Conservation (phyloP, 495 filamentous ascomycete species). For the Penicillium longicatenatum region DNA sequence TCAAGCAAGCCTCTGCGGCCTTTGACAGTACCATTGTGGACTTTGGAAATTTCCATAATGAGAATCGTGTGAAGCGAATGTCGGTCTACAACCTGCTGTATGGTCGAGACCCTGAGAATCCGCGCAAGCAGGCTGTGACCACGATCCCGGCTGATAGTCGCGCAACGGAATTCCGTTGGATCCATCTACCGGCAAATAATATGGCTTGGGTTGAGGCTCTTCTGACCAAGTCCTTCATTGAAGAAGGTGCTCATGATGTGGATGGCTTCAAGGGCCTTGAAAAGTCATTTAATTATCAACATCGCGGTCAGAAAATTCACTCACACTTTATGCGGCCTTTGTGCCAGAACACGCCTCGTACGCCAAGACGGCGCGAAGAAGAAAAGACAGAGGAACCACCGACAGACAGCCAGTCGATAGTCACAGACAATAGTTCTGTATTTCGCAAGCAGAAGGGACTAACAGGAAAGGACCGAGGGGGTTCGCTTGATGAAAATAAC, state of each 20-base stretch:
- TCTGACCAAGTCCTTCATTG: slow-evolving; percentile 66
- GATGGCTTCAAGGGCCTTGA: slow-evolving; percentile 69
- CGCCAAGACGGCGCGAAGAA: slow-evolving; percentile 40
- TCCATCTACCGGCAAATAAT: slow-evolving; percentile 68
- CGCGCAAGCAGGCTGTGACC: slow-evolving; percentile 50
- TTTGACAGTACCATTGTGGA: slow-evolving; percentile 71
- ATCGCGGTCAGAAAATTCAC: slow-evolving; percentile 61
- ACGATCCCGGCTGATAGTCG: slow-evolving; percentile 56
- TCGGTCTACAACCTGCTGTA: slow-evolving; percentile 65
- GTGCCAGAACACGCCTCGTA: slow-evolving; percentile 59
- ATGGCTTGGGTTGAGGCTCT: slow-evolving; percentile 64
- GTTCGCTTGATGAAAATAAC: slow-evolving; percentile 34
- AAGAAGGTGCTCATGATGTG: slow-evolving; percentile 64
- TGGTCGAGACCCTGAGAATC: slow-evolving; percentile 57
- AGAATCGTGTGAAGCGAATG: slow-evolving; percentile 54
- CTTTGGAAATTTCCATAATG: slow-evolving; percentile 68
- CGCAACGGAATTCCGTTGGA: slow-evolving; percentile 66
- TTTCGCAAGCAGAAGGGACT: slow-evolving; percentile 32
- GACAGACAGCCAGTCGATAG: slow-evolving; percentile 16
- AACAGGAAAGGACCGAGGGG: slow-evolving; percentile 33
- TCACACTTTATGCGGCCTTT: slow-evolving; percentile 68
- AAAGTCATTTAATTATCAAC: slow-evolving; percentile 64
- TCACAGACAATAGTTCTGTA: slow-evolving; percentile 9
- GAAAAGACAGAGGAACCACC: slow-evolving; percentile 36
- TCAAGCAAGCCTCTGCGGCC: slow-evolving; percentile 56